phyloP scores from a whole-genome alignment of 148 eudicot genomes.

The Fagopyrum tataricum region DNA sequence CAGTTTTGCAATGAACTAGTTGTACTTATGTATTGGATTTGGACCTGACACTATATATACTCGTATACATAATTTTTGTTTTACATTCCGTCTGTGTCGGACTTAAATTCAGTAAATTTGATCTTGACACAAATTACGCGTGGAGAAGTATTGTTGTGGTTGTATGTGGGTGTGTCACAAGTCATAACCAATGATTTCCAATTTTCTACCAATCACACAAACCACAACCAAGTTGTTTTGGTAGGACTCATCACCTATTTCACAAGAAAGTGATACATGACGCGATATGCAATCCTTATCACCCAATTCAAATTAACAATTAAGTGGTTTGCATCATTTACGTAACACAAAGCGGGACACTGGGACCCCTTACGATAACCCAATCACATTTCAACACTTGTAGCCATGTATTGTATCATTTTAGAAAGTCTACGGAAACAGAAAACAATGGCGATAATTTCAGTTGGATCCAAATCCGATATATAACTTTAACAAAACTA shows the following conservation, averaged over 20 bases:
- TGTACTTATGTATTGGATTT: too few species aligned
- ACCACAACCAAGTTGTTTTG: neutral
- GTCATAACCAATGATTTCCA: neutral
- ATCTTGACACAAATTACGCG: too few species aligned
- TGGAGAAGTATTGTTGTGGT: neutral
- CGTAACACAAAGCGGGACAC: conserved; percentile 2
- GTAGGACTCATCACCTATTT: neutral
- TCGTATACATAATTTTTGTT: too few species aligned
- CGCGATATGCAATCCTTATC: neutral
- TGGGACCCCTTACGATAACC: neutral
- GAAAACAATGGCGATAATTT: too few species aligned
- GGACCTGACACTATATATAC: too few species aligned
- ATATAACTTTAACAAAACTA: too few species aligned
- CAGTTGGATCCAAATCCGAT: too few species aligned
- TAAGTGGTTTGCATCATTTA: neutral
- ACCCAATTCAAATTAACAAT: neutral
- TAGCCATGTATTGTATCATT: neutral
- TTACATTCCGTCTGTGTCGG: too few species aligned
- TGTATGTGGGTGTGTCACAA: neutral
- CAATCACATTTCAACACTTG: neutral
- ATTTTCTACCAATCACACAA: conserved; percentile 1
- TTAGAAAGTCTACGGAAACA: neutral
- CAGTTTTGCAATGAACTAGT: too few species aligned
- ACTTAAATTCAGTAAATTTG: too few species aligned
- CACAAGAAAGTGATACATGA: neutral